phyloP scores from a whole-genome alignment of 352 stramenopile species.

The Phytophthora chlamydospora region DNA sequence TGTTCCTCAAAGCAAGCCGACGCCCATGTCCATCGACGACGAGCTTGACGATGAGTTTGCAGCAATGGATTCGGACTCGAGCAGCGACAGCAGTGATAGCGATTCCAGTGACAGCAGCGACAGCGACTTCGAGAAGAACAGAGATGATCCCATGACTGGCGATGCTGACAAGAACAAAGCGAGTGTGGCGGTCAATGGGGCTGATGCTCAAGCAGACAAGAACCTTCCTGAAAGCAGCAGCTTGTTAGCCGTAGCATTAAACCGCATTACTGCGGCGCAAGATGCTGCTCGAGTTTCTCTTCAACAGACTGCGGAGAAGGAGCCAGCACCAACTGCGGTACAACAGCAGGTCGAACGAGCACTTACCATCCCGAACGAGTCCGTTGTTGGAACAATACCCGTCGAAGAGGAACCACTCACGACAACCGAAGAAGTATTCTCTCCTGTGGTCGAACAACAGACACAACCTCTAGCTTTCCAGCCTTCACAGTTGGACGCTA shows the following conservation, averaged over 20 bases:
- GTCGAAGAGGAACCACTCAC: slow-evolving; percentile 16
- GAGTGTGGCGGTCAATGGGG: neutral
- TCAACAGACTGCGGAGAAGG: neutral
- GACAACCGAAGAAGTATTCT: slow-evolving; percentile 3
- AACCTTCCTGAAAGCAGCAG: neutral
- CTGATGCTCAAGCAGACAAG: neutral
- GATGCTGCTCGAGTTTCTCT: neutral
- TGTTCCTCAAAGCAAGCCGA: neutral
- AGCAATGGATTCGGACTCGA: slow-evolving; percentile 36
- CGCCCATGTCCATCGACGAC: slow-evolving; percentile 39
- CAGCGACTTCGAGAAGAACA: slow-evolving; percentile 24
- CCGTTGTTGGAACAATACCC: slow-evolving; percentile 19
- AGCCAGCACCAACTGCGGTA: neutral
- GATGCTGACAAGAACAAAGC: slow-evolving; percentile 3
- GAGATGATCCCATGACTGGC: slow-evolving; percentile 9
- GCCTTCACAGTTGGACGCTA: slow-evolving; percentile 2
- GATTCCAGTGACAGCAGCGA: slow-evolving; percentile 41
- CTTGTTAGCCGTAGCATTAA: neutral
- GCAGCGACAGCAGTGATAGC: slow-evolving; percentile 37
- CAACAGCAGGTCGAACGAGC: neutral
- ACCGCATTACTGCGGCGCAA: neutral
- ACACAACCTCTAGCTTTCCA: slow-evolving; percentile 1
- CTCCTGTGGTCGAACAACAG: slow-evolving; percentile 1
- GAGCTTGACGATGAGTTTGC: slow-evolving; percentile 49
- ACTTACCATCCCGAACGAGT: neutral